These are phyloP conservation scores for Camelina laxa DNA, from an alignment of 345 rosid species.

Conservation along the genomic window DNA sequence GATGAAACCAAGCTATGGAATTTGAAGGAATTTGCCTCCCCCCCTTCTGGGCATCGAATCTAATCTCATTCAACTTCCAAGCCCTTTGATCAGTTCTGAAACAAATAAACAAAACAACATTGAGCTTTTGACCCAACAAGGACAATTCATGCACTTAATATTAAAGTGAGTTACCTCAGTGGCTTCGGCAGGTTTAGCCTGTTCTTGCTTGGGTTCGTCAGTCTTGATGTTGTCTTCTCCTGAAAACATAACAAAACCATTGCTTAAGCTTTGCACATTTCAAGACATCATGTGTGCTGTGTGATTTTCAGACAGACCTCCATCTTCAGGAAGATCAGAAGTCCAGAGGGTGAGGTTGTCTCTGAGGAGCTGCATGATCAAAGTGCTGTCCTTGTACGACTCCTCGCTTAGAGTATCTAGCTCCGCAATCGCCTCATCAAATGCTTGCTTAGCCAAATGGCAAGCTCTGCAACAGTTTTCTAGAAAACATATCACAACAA, in stretches of 20 bases:
- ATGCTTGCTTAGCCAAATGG: constrained; percentile 97
- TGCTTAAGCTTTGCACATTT: neutral
- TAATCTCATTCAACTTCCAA: constrained; percentile 36
- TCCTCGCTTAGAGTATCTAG: constrained; percentile 96
- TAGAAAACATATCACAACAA: constrained; percentile 20
- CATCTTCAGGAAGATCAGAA: constrained; percentile 99
- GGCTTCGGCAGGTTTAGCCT: constrained; percentile 59
- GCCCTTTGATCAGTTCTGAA: constrained; percentile 40
- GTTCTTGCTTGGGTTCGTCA: constrained; percentile 68
- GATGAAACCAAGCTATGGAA: constrained; percentile 38
- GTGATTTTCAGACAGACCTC: constrained; percentile 57
- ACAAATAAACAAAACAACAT: constrained; percentile 4
- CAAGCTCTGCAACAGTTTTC: constrained; percentile 72
- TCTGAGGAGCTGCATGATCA: constrained; percentile 97
- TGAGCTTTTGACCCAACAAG: constrained; percentile 6
- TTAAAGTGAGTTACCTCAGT: constrained; percentile 49
- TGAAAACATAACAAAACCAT: constrained; percentile 39
- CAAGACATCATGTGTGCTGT: neutral
- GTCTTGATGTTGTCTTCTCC: constrained; percentile 81
- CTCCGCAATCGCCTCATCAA: constrained; percentile 97
- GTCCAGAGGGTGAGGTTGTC: constrained; percentile 99
- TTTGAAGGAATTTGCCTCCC: constrained; percentile 27
- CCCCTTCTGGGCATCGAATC: constrained; percentile 31
- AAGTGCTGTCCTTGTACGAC: constrained; percentile 98
- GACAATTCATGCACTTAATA: neutral